Evolutionary conservation across 768 basidiomycete genomes (phyloP).

Genomic region (Collybia nuda): DNA sequence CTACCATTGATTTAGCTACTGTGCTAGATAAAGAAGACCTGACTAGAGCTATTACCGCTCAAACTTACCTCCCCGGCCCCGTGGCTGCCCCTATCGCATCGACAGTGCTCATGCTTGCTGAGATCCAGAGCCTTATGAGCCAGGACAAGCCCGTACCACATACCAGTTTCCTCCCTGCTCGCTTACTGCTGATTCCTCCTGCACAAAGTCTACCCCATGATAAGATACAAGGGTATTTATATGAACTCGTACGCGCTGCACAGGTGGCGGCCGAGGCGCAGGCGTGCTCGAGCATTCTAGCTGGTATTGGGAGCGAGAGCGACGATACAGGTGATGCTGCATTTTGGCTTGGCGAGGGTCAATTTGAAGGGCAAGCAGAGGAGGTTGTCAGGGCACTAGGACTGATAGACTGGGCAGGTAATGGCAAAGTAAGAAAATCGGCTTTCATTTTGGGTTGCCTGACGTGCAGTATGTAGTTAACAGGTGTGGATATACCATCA

Average conservation of each 20-base stretch:
- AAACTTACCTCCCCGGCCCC: constrained; percentile 5
- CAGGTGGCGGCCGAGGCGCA: constrained; percentile 37
- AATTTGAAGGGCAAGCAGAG: constrained; percentile 20
- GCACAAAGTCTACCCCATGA: constrained; percentile 1
- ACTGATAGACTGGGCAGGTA: constrained; percentile 20
- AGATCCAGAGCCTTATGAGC: constrained; percentile 12
- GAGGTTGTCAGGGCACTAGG: constrained; percentile 32
- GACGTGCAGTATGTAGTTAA: neutral
- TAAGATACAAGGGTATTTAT: constrained; percentile 18
- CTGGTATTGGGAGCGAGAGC: constrained; percentile 52
- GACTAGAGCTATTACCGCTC: constrained; percentile 1
- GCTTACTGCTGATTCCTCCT: constrained; percentile 18
- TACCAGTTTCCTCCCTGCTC: constrained; percentile 10
- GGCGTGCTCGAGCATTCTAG: constrained; percentile 51
- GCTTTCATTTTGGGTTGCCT: neutral
- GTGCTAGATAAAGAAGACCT: constrained; percentile 8
- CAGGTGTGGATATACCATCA: neutral
- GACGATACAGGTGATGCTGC: constrained; percentile 57
- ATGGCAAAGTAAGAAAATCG: constrained; percentile 12
- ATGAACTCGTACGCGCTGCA: constrained; percentile 35
- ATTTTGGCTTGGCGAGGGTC: constrained; percentile 49
- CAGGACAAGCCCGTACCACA: neutral
- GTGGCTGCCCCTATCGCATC: constrained; percentile 14
- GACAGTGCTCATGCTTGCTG: constrained; percentile 15
- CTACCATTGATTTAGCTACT: constrained; percentile 5